Percentiles rank a stretch among this genome's conserved stretches.
These are phyloP conservation scores for Acmispon strigosus DNA, from an alignment of 306 rosid genomes.

Conservation along the genomic window DNA sequence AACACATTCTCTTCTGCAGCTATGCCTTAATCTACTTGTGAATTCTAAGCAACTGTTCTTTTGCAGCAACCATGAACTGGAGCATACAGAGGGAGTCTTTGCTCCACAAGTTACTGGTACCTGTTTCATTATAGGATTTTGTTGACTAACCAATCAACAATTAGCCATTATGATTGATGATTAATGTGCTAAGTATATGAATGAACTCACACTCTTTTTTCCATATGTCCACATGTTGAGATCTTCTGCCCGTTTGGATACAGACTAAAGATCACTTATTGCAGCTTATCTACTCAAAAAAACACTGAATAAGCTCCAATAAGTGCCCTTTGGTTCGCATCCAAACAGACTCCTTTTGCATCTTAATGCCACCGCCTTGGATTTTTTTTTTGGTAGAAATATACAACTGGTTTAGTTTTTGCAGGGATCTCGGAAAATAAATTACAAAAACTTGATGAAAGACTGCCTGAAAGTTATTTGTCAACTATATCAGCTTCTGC, in stretches of 20 bases:
- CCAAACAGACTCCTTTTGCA: background rate
- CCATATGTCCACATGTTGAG: background rate
- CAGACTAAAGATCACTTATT: no score
- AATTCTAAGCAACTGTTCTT: constrained; percentile 25
- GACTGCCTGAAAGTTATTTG: constrained; percentile 55
- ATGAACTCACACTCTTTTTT: background rate
- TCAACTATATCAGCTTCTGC: constrained; percentile 41
- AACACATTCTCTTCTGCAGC: constrained; percentile 5
- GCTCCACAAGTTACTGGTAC: constrained; percentile 71
- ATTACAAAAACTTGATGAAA: constrained; percentile 63
- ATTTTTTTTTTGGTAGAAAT: constrained; percentile 5
- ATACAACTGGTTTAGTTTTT: constrained; percentile 24
- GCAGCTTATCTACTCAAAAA: no score
- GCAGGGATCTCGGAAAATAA: constrained; percentile 73
- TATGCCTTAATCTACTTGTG: constrained; percentile 7
- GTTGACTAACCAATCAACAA: constrained; percentile 14
- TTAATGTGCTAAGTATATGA: background rate
- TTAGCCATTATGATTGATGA: constrained; percentile 3
- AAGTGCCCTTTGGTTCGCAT: no score
- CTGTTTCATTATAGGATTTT: constrained; percentile 13
- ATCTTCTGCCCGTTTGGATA: background rate
- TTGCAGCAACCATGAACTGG: constrained; percentile 71
- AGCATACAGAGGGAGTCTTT: constrained; percentile 69
- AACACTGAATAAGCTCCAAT: no score
- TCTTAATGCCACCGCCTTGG: constrained; percentile 7